A percentile compares a stretch with the other conserved stretches of the same genome.
These are phyloP conservation scores for Cyclotella atomus DNA, from an alignment of 108 stramenopile genomes.

Conservation along the genomic window DNA sequence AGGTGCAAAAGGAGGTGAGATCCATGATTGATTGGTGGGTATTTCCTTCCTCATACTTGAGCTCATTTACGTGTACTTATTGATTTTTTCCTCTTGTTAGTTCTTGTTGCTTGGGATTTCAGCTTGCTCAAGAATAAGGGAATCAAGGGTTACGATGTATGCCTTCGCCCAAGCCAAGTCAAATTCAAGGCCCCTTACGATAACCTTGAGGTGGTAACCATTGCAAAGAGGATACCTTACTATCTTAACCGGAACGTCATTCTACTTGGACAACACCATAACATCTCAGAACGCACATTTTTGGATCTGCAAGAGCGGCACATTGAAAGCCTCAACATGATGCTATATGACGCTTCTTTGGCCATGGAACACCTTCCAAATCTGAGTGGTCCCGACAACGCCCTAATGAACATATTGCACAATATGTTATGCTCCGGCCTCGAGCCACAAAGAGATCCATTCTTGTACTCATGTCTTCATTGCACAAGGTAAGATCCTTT, in stretches of 20 bases:
- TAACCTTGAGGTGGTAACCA: slow-evolving; percentile 24
- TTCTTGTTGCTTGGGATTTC: slow-evolving; percentile 26
- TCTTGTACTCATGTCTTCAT: slow-evolving; percentile 25
- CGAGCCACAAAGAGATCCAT: slow-evolving; percentile 23
- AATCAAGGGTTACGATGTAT: slow-evolving; percentile 15
- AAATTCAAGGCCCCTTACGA: slow-evolving; percentile 30
- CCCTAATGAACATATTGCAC: neutral
- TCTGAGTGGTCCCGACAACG: slow-evolving; percentile 27
- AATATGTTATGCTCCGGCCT: slow-evolving; percentile 20
- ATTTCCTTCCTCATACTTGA: no score
- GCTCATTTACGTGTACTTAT: no score
- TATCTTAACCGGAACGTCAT: slow-evolving; percentile 40
- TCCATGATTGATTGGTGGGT: no score
- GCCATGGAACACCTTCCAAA: slow-evolving; percentile 1
- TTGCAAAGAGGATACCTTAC: slow-evolving; percentile 29
- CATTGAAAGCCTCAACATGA: slow-evolving; percentile 22
- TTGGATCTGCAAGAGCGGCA: slow-evolving; percentile 9
- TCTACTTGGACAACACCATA: slow-evolving; percentile 13
- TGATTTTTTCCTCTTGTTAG: no score
- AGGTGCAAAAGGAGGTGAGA: slow-evolving; percentile 28
- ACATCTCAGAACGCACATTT: neutral
- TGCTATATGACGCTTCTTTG: slow-evolving; percentile 10
- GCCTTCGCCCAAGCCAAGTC: slow-evolving; percentile 20
- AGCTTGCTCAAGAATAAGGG: neutral
- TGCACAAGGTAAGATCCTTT: no score